Evolutionary conservation across 495 filamentous ascomycete species (phyloP).

Genomic region (Penicillium longicatenatum): DNA sequence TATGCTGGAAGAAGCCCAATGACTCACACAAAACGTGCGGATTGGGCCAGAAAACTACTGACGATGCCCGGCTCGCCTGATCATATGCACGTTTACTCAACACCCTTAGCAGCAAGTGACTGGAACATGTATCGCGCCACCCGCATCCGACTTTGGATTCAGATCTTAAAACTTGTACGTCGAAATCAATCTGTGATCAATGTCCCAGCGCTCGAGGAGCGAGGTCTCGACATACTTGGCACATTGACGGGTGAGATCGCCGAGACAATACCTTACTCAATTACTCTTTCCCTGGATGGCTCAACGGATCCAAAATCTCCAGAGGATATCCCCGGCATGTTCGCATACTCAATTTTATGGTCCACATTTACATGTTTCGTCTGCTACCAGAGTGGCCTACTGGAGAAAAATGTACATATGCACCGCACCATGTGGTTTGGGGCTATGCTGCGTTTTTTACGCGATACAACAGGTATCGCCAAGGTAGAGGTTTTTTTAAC

Average conservation of each 20-base stretch:
- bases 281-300: constrained; percentile 9
- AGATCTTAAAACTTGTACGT: constrained; percentile 5
- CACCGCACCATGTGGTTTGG: constrained; percentile 10
- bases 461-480: constrained; percentile 14
- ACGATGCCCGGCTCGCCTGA: constrained; percentile 9
- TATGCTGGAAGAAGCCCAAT: not conserved
- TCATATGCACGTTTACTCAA: constrained; percentile 6
- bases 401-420: not conserved
- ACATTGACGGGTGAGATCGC: constrained; percentile 10
- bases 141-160: constrained; percentile 8
- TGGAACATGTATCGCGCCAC: constrained; percentile 16
- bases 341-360: constrained; percentile 14
- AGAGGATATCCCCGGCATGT: constrained; percentile 9
- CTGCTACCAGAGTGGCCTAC: constrained; percentile 3
- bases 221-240: not conserved
- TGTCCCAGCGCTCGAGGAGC: not conserved
- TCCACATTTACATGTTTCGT: constrained; percentile 4
- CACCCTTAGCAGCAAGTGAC: constrained; percentile 11
- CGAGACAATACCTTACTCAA: constrained; percentile 10
- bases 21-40: not conserved
- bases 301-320: constrained; percentile 3
- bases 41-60: constrained; percentile 8
- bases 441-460: constrained; percentile 9
- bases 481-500: constrained; percentile 10
- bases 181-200: not conserved